Evolutionary conservation across 805 yeast species (phyloP), one percentile per base, ranked within the genome.

Genomic region (Candida ipomoeae): DNA sequence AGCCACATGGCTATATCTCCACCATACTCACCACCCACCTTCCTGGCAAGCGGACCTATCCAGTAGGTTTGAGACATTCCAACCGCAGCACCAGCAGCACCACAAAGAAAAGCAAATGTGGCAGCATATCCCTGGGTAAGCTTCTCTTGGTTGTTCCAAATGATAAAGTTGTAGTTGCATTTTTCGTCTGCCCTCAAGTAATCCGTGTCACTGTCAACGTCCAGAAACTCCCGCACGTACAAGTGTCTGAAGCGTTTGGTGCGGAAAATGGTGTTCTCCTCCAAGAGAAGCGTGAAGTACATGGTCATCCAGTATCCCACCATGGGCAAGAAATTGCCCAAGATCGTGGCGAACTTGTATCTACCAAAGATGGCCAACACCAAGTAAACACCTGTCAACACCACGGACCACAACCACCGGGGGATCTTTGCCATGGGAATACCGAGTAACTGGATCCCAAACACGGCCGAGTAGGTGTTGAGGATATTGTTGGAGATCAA

Each of bases 1-100:
- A 89, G 64, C 82, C 91, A 87, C 80, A 85, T 83, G 21, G 94
- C 97, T 38, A 89, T 64, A 64, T 89, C 96, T 17, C 89, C 95
- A 49, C 87, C 90, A 53, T 66, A 65, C 5, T 75, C 82, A 0
- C 64, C 66, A 18, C 95, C 71, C 14, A 86, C 70, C 4, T 71
- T 59, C 29, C 65, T 66, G 11, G 96, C 95, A 10, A 89, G 57
- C 0, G 89, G 89, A 0, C 96, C 97, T 6, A 78, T 73, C 76
- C 85, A 89, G 67, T 89, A 89, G 6, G 83, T 86, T 65, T 89
- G 97, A 23, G 87, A 77, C 97, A 89, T 89, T 6, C 96, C 96
- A 18, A 89, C 69, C 2, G 86, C 89, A 0, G 89, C 95, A 43
- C 96, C 96, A 0, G 81, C 86, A 15, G 84, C 84, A 41, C 96